phyloP scores from a whole-genome alignment of 2,329 filamentous ascomycete genomes.

The Stachybotrys elegans region DNA sequence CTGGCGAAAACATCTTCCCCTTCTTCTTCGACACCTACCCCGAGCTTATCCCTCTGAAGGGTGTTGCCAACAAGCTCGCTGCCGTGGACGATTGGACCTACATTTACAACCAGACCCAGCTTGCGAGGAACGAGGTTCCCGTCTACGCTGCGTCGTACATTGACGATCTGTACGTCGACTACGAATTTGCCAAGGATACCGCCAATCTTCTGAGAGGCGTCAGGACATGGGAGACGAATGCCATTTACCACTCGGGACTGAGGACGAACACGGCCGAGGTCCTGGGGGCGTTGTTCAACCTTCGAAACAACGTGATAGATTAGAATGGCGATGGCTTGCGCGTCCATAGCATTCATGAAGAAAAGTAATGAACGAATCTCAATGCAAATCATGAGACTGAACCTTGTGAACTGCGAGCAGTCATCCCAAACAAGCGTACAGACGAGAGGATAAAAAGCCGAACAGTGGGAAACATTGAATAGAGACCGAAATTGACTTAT shows the following conservation, averaged over 20 bases:
- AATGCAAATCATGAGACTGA: no score
- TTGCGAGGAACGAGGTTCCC: slow-evolving; percentile 74
- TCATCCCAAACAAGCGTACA: no score
- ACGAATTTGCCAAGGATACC: slow-evolving; percentile 66
- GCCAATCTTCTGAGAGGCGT: slow-evolving; percentile 68
- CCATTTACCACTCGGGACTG: slow-evolving; percentile 81
- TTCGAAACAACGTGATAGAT: slow-evolving; percentile 66
- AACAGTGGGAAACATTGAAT: no score
- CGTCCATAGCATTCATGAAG: no score
- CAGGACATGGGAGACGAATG: slow-evolving; percentile 81
- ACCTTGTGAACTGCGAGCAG: no score
- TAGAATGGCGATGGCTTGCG: slow-evolving; percentile 24
- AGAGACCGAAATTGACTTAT: no score
- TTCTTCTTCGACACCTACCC: slow-evolving; percentile 78
- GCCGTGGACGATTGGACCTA: slow-evolving; percentile 63
- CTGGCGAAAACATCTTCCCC: slow-evolving; percentile 88
- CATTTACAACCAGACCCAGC: slow-evolving; percentile 70
- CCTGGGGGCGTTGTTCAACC: slow-evolving; percentile 66
- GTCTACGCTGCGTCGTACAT: slow-evolving; percentile 80
- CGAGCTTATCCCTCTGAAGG: slow-evolving; percentile 65
- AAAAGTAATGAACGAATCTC: no score
- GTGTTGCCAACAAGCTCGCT: slow-evolving; percentile 69
- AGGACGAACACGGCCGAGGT: slow-evolving; percentile 71
- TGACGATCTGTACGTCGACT: slow-evolving; percentile 92
- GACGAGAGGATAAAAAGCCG: no score